Evolutionary conservation across 1,284 basidiomycete species (phyloP).

Genomic region (Cutaneotrichosporon curvatum): DNA sequence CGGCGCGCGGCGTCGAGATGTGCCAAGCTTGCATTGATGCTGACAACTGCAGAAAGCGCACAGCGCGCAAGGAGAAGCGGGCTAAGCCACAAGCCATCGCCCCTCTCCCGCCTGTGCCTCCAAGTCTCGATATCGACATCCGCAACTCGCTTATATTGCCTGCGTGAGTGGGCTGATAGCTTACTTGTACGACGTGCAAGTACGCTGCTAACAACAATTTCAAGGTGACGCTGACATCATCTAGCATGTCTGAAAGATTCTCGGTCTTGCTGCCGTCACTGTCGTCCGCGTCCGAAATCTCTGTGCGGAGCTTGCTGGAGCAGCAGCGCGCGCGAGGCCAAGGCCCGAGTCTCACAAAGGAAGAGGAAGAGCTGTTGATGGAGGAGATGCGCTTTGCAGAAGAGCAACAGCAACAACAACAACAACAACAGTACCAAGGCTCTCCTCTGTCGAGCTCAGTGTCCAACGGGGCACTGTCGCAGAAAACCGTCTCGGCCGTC

Average conservation of each 20-base stretch:
- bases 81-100: not conserved
- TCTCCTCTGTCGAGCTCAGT: too few relatives aligned
- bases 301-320: constrained; percentile 32
- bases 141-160: constrained; percentile 42
- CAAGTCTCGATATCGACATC: constrained; percentile 37
- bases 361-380: constrained; percentile 41
- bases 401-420: not conserved
- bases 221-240: not conserved
- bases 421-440: too few relatives aligned
- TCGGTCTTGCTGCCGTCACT: constrained; percentile 39
- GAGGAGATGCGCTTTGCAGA: constrained; percentile 27
- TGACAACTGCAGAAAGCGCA: not conserved
- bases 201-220: too few relatives aligned
- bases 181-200: too few relatives aligned
- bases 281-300: constrained; percentile 27
- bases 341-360: constrained; percentile 35
- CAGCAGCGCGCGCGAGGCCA: constrained; percentile 30
- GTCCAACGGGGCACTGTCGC: not conserved
- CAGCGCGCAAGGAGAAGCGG: not conserved
- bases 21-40: too few relatives aligned
- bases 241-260: constrained; percentile 40
- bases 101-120: constrained; percentile 13
- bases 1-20: too few relatives aligned
- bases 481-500: constrained; percentile 2
- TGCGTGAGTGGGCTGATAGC: constrained; percentile 24